Evolutionary conservation across 352 stramenopile species (phyloP).

Genomic region (Phytophthora rubi): DNA sequence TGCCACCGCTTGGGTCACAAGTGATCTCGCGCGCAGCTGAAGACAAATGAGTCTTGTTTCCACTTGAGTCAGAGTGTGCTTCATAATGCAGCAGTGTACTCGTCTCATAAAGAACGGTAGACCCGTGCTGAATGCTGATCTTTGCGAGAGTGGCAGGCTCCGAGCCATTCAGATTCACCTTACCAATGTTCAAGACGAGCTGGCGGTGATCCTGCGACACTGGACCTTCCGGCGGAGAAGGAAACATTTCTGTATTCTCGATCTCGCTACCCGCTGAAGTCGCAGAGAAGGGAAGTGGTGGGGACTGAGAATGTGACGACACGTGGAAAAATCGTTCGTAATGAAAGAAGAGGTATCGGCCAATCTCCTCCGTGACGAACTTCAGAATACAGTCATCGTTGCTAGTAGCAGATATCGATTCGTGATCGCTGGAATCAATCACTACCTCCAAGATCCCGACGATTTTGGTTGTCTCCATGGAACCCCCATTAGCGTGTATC

Average conservation of each 20-base stretch:
- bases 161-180: slow-evolving; percentile 16
- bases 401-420: slow-evolving; percentile 32
- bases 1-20: slow-evolving; percentile 33
- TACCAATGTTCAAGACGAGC: slow-evolving; percentile 35
- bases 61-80: slow-evolving; percentile 13
- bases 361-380: slow-evolving; percentile 64
- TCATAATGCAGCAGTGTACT: slow-evolving; percentile 29
- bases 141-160: slow-evolving; percentile 31
- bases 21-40: slow-evolving; percentile 23
- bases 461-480: slow-evolving; percentile 39
- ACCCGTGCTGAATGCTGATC: slow-evolving; percentile 42
- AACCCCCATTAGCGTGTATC: slow-evolving; percentile 18
- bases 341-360: slow-evolving; percentile 79
- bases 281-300: slow-evolving; percentile 10
- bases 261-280: slow-evolving; percentile 4
- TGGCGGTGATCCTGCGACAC: slow-evolving; percentile 34
- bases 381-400: slow-evolving; percentile 80
- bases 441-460: slow-evolving; percentile 74
- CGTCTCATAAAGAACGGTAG: slow-evolving; percentile 38
- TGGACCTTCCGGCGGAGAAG: slow-evolving; percentile 39
- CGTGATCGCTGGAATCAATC: slow-evolving; percentile 35
- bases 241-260: slow-evolving; percentile 32
- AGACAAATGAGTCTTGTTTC: slow-evolving; percentile 16
- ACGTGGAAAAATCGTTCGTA: slow-evolving; percentile 74
- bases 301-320: neutral